Conservation (phyloP, 129 eudicot genomes). For the Tagetes patula region DNA sequence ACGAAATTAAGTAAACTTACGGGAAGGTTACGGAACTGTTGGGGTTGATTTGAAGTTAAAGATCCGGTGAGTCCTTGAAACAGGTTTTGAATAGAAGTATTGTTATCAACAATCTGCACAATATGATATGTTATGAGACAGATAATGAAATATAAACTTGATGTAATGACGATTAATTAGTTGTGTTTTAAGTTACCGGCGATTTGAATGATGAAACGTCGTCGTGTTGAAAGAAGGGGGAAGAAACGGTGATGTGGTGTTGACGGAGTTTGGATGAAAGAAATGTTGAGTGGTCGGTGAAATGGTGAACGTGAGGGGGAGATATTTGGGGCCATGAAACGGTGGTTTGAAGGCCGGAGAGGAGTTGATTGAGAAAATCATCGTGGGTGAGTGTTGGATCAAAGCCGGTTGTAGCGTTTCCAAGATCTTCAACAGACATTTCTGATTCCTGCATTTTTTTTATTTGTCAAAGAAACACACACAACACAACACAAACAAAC, state of each 20-base stretch:
- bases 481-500: too few relatives aligned
- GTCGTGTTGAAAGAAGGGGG: conserved; percentile 34
- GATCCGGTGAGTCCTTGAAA: conserved; percentile 66
- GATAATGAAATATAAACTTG: background rate
- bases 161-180: background rate
- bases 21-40: conserved; percentile 54
- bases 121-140: background rate
- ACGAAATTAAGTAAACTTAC: conserved; percentile 12
- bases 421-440: conserved; percentile 36
- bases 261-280: conserved; percentile 60
- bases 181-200: conserved; percentile 24
- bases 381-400: conserved; percentile 57
- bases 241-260: conserved; percentile 51
- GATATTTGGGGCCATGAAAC: conserved; percentile 51
- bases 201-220: conserved; percentile 39
- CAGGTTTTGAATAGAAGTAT: conserved; percentile 50
- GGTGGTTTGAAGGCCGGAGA: conserved; percentile 57
- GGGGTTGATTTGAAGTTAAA: conserved; percentile 52
- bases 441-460: conserved; percentile 41
- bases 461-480: conserved; percentile 20
- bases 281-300: conserved; percentile 43
- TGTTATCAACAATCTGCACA: conserved; percentile 51
- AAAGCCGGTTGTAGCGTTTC: conserved; percentile 33
- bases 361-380: conserved; percentile 75
- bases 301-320: conserved; percentile 39